A percentile compares a stretch with the other conserved stretches of the same genome.
These are phyloP conservation scores for Hericium alpestre DNA, from an alignment of 768 basidiomycete genomes.

Conservation along the genomic window DNA sequence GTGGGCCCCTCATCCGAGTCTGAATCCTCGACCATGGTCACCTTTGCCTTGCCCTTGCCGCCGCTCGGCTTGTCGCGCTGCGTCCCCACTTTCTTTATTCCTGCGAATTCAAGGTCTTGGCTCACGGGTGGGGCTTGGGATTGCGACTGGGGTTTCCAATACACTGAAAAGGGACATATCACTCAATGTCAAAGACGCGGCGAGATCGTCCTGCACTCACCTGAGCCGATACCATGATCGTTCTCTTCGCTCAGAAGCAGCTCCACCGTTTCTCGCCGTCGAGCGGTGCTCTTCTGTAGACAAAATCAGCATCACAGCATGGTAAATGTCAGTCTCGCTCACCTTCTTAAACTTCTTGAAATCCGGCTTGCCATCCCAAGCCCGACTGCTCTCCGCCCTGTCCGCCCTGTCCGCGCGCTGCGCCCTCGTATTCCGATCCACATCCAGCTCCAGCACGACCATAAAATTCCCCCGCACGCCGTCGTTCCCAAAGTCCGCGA, in stretches of 20 bases:
- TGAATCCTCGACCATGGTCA: neutral
- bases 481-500: constrained; percentile 56
- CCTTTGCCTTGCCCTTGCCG: neutral
- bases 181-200: neutral
- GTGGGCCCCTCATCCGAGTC: neutral
- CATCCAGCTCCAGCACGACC: constrained; percentile 56
- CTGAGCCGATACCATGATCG: constrained; percentile 43
- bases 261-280: constrained; percentile 30
- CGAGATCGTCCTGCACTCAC: constrained; percentile 23
- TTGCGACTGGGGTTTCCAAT: neutral
- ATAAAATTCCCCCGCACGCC: constrained; percentile 64
- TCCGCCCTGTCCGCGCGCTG: neutral
- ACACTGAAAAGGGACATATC: neutral
- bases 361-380: constrained; percentile 41
- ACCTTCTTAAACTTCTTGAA: constrained; percentile 72
- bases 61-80: neutral
- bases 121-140: neutral
- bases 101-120: neutral
- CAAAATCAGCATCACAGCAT: neutral
- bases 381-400: constrained; percentile 1
- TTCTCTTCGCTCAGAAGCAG: constrained; percentile 41
- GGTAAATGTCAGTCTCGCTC: constrained; percentile 1
- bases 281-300: constrained; percentile 17
- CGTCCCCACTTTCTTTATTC: neutral
- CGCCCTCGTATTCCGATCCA: constrained; percentile 17